Base-by-base conservation (phyloP, 2,329 filamentous ascomycete species). In the Metarhizium brunneum region DNA sequence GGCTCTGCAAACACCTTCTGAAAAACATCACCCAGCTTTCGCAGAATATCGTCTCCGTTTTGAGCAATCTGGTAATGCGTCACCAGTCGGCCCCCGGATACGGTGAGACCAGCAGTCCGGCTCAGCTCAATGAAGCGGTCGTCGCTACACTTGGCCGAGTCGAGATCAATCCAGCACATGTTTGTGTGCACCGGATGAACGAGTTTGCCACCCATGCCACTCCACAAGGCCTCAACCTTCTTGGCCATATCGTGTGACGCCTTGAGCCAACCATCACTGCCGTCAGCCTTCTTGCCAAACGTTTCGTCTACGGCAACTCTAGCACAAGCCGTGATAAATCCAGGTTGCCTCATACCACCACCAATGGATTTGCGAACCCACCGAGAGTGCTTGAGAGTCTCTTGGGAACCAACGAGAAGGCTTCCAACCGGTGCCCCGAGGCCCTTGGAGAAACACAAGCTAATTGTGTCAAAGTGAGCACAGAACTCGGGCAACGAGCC, bases 121-220 rank as follows among this genome's bases (percentile, higher is more conserved):
- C 72, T 73, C 36, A 76, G 65, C 60, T 70, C 65, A 14, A 66
- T 64, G 53, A 80, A 72, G 43, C 64, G 67, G 54, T 66, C 66
- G 6, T 53, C 58, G 14, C 67, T 66, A 58, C 76, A 74, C 2
- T 81, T 80, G 11, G 81, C 79, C 1, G 78, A 78, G 35, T 83
- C 79, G 16, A 94, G 73, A 68, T 95, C 86, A 56, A 95, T 65
- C 90, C 89, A 95, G 38, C 90, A 83, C 88, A 95, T 95, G 71
- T 95, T 95, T n/a, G 90, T 95, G 66, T 95, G 85, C 1, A 88
- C 85, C 0, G 87, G 86, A 57, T 85, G 77, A 20, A 77, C 70
- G 56, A 90, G 71, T 69, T 80, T 82, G 1, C 90, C 90, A 4
- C 90, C 90, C 53, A 85, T 74, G 16, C 72, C 73, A 5, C 75